Evolutionary conservation across 306 rosid species (phyloP).

Genomic region (Lithocarpus polystachyus): DNA sequence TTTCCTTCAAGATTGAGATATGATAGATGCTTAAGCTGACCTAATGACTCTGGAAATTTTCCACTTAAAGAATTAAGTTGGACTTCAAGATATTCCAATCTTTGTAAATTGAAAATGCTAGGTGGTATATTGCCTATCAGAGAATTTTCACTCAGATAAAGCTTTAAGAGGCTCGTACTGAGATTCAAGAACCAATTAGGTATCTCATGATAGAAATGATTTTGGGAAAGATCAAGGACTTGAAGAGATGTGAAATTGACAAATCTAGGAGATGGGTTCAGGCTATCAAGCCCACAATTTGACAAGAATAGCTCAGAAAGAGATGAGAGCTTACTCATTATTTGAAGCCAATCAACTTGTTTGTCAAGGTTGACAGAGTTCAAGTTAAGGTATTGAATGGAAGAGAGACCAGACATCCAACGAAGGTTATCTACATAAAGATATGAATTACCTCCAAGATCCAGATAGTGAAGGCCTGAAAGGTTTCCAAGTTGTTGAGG

Average conservation of each 20-base stretch:
- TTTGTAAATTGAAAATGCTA: no score
- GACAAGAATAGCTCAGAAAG: not conserved
- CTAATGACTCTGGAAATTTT: not conserved
- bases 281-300: accelerated
- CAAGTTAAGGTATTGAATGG: conserved; percentile 13
- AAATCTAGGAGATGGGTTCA: not conserved
- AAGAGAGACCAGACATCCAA: not conserved
- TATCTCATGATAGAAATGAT: not conserved
- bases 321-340: conserved; percentile 12
- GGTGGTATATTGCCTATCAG: not conserved
- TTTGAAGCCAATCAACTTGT: conserved; percentile 16
- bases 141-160: not conserved
- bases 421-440: not conserved
- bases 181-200: not conserved
- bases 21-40: not conserved
- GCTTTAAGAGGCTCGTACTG: not conserved
- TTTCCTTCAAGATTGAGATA: not conserved
- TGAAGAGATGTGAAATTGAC: not conserved
- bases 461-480: not conserved
- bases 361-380: not conserved
- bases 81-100: no score
- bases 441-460: not conserved
- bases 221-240: not conserved
- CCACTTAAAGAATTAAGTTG: no score
- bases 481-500: conserved; percentile 22